Conservation (phyloP, 257 asterid genomes). For the Solanum pimpinellifolium region DNA sequence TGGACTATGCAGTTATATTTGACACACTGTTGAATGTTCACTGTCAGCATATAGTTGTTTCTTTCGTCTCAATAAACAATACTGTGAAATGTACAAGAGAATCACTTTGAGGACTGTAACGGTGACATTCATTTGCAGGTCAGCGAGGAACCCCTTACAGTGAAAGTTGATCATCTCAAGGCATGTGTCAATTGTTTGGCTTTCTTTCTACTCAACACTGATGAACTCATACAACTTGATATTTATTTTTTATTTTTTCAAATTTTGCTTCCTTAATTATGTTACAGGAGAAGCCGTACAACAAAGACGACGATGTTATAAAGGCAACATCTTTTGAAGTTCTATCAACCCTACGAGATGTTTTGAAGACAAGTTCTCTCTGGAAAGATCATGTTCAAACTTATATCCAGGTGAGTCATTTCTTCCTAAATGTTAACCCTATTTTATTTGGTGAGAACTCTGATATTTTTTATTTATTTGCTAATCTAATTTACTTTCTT, state of each 20-base stretch:
- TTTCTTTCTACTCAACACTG: not conserved
- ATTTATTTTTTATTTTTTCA: not conserved
- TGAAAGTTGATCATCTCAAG: constrained; percentile 95
- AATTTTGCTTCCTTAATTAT: constrained; percentile 10
- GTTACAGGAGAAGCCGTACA: constrained; percentile 66
- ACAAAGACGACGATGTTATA: constrained; percentile 80
- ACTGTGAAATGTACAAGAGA: not conserved
- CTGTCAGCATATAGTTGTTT: not conserved
- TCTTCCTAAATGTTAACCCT: not conserved
- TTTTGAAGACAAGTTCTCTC: constrained; percentile 78
- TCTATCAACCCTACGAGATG: constrained; percentile 86
- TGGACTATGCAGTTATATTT: not conserved
- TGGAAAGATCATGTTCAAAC: constrained; percentile 99
- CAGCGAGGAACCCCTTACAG: constrained; percentile 92
- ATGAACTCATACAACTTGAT: not conserved
- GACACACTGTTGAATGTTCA: not conserved
- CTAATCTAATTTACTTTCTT: not conserved
- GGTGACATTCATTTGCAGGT: constrained; percentile 48
- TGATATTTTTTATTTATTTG: not conserved
- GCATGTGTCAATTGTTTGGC: constrained; percentile 18
- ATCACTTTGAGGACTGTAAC: constrained; percentile 12
- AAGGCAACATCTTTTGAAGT: constrained; percentile 97
- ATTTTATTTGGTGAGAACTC: not conserved
- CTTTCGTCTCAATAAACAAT: not conserved
- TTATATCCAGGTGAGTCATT: constrained; percentile 62